Conservation (phyloP, 2,329 filamentous ascomycete species). For the Apiospora hydei region DNA sequence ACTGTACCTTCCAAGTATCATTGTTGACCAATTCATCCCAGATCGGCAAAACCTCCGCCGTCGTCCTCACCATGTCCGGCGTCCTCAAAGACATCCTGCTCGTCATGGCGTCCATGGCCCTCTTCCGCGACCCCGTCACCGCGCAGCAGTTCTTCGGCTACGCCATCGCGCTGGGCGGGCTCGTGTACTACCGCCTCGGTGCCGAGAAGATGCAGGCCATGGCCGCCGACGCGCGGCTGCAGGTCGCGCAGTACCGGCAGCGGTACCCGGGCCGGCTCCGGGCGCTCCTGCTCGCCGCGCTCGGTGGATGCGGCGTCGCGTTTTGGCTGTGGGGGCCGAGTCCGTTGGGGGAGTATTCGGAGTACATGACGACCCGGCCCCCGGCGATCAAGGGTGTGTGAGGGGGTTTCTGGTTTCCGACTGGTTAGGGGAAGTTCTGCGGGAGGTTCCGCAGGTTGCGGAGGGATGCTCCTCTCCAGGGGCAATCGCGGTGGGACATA, state of each 20-base stretch:
- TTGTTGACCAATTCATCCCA: conserved; percentile 23
- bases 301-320: conserved; percentile 25
- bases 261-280: conserved; percentile 35
- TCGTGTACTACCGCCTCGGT: conserved; percentile 41
- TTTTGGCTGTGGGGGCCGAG: neutral
- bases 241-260: conserved; percentile 33
- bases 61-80: conserved; percentile 75
- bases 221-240: conserved; percentile 33
- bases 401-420: too few relatives aligned
- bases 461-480: neutral
- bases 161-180: conserved; percentile 59
- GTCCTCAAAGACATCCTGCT: conserved; percentile 78
- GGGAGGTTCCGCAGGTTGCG: neutral
- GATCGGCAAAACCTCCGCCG: conserved; percentile 77
- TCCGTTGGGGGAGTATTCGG: neutral
- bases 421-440: neutral
- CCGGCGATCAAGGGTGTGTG: neutral
- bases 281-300: conserved; percentile 32
- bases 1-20: too few relatives aligned
- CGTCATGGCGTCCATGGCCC: conserved; percentile 70
- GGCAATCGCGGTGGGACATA: neutral
- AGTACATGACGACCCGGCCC: neutral
- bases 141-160: conserved; percentile 74
- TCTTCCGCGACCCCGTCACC: conserved; percentile 71
- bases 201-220: conserved; percentile 38